Conservation (phyloP, 768 basidiomycete genomes). For the Paxillus involutus region DNA sequence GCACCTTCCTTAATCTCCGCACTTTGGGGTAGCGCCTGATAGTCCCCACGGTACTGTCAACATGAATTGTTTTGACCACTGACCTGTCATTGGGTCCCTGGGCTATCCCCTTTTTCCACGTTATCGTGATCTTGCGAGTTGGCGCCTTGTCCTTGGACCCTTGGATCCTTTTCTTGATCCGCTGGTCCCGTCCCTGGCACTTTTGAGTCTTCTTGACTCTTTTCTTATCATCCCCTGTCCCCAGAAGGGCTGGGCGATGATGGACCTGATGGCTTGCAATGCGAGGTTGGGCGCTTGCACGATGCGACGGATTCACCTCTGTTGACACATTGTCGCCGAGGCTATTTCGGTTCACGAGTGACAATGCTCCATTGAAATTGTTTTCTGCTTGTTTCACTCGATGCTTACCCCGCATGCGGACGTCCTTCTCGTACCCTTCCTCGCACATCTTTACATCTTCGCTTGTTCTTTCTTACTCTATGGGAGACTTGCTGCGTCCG, state of each 20-base stretch:
- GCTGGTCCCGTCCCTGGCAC: neutral
- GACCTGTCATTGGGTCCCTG: slow-evolving; percentile 6
- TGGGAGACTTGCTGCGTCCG: neutral
- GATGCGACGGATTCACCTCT: no score
- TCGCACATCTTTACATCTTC: neutral
- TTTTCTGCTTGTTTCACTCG: neutral
- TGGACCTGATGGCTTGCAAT: no score
- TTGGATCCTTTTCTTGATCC: neutral
- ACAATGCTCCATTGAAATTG: no score
- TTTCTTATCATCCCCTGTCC: no score
- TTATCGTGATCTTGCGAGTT: neutral
- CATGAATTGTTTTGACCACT: neutral
- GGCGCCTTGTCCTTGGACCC: neutral
- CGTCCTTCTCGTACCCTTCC: neutral
- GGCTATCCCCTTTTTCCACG: neutral
- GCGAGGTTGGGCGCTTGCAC: no score
- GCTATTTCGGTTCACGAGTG: no score
- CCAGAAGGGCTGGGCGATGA: no score
- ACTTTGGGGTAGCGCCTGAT: neutral
- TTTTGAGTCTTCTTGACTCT: neutral
- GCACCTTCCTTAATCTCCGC: slow-evolving; percentile 12
- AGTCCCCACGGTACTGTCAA: no score
- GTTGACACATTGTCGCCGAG: no score
- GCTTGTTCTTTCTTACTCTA: neutral
- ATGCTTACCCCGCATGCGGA: neutral